Evolutionary conservation across 345 rosid genomes (phyloP), one percentile per base, ranked within the genome.

Genomic region (Pistacia integerrima): DNA sequence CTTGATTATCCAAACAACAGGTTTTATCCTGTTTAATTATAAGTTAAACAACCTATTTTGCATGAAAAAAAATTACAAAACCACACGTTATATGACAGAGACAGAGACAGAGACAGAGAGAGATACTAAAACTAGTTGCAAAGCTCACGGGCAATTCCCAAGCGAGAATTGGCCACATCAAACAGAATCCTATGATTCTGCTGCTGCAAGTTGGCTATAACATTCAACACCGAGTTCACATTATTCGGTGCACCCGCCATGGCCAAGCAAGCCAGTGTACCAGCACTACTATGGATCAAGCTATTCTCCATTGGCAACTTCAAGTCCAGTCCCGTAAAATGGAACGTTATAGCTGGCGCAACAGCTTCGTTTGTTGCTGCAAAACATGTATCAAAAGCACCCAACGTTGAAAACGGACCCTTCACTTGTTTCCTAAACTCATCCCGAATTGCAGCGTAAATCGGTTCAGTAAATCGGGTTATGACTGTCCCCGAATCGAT

Each of bases 181-280:
- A 88, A 92, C 88, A 94, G 46, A 54, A 94, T 84, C 88, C 98
- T 89, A 3, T 83, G 74, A 55, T 92, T 94, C 85, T 92, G 97
- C 83, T 94, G 98, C 85, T 94, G 98, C 69, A 92, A 86, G 82
- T 86, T 94, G 35, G 98, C 98, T 67, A 94, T 89, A 57, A 92
- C 89, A 76, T 94, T 94, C 79, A 94, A 54, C 77, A 82, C 92
- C 20, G 92, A 87, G 82, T 91, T 88, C 56, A 85, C 90, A 65
- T 87, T 90, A 59, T 70, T 84, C 2, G 93, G 97, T 11, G 86
- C 83, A 0, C 92, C 86, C 0, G 94, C 98, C 94, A 94, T 92
- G 0, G 97, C 84, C 79, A 92, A 75, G 86, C 98, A 94, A 17
- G 97, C 87, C 8, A 84, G 79, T 52, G 93, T 79, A 10, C 97